Evolutionary conservation across 192 early-diverging fungal species (phyloP), one percentile per base, ranked within the genome.

Genomic region (Piromyces sp.): DNA sequence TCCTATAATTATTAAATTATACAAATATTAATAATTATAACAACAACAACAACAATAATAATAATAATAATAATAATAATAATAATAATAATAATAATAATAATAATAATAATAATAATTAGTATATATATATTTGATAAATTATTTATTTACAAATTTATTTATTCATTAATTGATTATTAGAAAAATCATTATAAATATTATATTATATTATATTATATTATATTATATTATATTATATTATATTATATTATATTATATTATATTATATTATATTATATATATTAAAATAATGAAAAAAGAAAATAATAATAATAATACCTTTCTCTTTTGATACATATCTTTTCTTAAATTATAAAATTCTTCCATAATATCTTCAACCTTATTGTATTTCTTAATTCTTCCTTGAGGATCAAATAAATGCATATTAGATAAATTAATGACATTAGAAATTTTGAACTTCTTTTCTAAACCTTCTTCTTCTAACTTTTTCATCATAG

Each of bases 321-420:
- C 96, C 90, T 98, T 98, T 85, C 97, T 89, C 85, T 94, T 93
- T 79, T 92, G 87, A 85, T 99, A 99, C 86, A 90, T 95, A 51
- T 92, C 87, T 79, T 94, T 80, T 3, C 97, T 91, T 30, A 98
- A 86, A 19, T 92, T 88, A 84, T 93, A 99, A 85, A 97, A 99
- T 81, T 97, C 95, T 78, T 88, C 84, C 31, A 99, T 84, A 51
- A 99, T 95, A 30, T 94, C 92, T 81, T 94, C 91, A 5, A 95
- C 88, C 0, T 85, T 89, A 22, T 83, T 83, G 85, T 95, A 98
- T 85, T 94, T 95, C 80, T 90, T 89, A 80, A 99, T 90, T 13
- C 94, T 91, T 29, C 94, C 95, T 30, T 95, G 87, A 29, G 88
- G 86, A 88, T 99, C 95, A 84, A 97, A 97, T 86, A 95, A 97